Evolutionary conservation across 1,284 basidiomycete genomes (phyloP), one percentile per base, ranked within the genome.

Genomic region (Malassezia yamatoensis): DNA sequence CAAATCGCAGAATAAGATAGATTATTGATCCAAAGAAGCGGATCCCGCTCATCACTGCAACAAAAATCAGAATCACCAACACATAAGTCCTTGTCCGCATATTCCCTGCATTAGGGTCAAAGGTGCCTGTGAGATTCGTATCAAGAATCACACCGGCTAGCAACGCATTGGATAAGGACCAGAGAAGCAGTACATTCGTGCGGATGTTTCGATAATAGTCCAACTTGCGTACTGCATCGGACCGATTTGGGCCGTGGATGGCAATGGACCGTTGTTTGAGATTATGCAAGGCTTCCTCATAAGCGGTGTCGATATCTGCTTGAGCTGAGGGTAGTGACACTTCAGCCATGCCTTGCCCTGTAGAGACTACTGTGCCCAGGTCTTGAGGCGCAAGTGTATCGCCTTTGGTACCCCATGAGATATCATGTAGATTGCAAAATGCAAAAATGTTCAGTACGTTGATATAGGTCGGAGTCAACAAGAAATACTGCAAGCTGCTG

Each of bases 381-480:
- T 72, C 68, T 38, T 61, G 63, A 2, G 51, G 49, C 16, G 62
- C 55, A 12, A 64, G 58, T 6, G 69, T 72, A 46, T 72, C 67
- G 43, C 76, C 75, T 44, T 78, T 78, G 29, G 77, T 78, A 1
- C 77, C 77, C 77, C 76, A 76, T 3, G 54, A 59, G 49, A 71
- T 61, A 44, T 66, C 66, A 58, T 70, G 65, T 43, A 66, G 53
- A 50, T 63, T 88, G 46, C 42, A 54, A 20, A 54, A 55, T 7
- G 58, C 54, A 39, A 51, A 51, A 34, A 47, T 56, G 42, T 57
- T 37, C 12, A 60, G 43, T 15, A 59, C 29, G 9, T 12, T 39
- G 76, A 91, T 83, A 68, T 91, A 96, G 0, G 88, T 89, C 4
- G 93, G 91, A 0, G 88, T 86, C 79, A 93, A 83, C 51, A 96